Base-by-base conservation (phyloP, 2,329 filamentous ascomycete genomes). In the Fusarium sterilihyphosum region DNA sequence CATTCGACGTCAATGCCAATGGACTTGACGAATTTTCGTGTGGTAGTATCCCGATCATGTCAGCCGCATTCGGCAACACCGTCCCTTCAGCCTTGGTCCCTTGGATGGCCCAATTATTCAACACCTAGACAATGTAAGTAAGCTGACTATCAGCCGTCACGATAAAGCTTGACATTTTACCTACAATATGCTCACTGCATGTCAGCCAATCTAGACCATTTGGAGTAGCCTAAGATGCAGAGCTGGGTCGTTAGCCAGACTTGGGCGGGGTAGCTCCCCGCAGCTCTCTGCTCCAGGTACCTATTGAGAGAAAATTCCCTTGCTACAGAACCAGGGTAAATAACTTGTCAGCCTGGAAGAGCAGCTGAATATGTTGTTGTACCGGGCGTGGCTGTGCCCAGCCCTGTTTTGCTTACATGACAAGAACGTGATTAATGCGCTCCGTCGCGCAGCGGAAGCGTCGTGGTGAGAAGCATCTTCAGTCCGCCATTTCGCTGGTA, bases 51-150 rank as follows among this genome's bases (percentile, higher is more conserved):
- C 49, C 49, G 29, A 35, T 38, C 7, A 13, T 50, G 53, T 61
- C 29, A 61, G 65, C 63, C 29, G 29, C 24, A 41, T 67, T 47
- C 49, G 65, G 65, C 61, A 17, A 54, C 40, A 31, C 63, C 41
- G 61, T 43, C 20, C 40, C 2, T 18, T 5, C 2, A 3, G 31
- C 17, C 17, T 24, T 24, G 17, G 22, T 1, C 49, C 49, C 12
- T 35, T 11, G 1, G 8, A 14, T n/a, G 18, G 9, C 35, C 46
- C 20, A 66, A 50, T 65, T 5, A 20, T 22, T 7, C 16, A 43
- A 3, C 22, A 8, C 26, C 0, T 46, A 16, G 10, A 2, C 5
- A 35, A 16, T 38, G 10, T 13, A 24, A 59, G 44, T 24, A 38
- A 40, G 16, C 52, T 31, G 29, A 60, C n/a, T 6, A 35, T 37